Evolutionary conservation across 129 eudicot species (phyloP), one percentile per base, ranked within the genome.

Genomic region (Pittosporum tobira): DNA sequence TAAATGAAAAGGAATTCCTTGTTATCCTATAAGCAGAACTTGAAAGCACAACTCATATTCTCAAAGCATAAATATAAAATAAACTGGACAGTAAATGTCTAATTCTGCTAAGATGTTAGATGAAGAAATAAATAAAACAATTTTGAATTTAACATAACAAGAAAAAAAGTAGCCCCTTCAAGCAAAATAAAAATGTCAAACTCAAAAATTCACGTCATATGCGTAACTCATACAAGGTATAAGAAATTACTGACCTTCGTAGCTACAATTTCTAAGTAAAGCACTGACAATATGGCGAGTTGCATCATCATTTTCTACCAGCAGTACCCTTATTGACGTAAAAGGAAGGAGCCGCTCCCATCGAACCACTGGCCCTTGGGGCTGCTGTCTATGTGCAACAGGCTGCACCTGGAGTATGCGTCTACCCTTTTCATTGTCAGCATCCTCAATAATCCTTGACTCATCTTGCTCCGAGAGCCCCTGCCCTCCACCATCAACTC

Each of bases 231-330:
- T 2, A 44, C 61, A 54, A 49, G 42, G 70, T 14, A 10, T 46
- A 21, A 29, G 31, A 49, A 72, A 53, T 22, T 53, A 58, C 69
- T 24, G 6, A 85, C 95, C 95, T 76, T 85, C 95, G 68, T 85
- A 85, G 75, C 95, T 81, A 71, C 95, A 85, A 40, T 85, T 85
- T 48, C 86, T 79, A 29, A 85, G 79, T 58, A 85, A 73, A 8
- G 95, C 95, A 73, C 86, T 68, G 48, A 85, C 84, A 22, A 85
- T 79, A 62, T 85, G 95, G 25, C 94, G 85, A 13, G 94, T 85
- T 18, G 79, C 81, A 59, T 85, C 94, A 58, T 85, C 94, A 73
- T 74, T 71, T 66, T 85, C 95, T 47, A 85, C 95, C 40, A 85
- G 73, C 50, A 85, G 54, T 64, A 85, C 89, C 68, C 75, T 78